Base-by-base conservation (phyloP, 1,284 basidiomycete genomes). In the Marasmius fiardii region DNA sequence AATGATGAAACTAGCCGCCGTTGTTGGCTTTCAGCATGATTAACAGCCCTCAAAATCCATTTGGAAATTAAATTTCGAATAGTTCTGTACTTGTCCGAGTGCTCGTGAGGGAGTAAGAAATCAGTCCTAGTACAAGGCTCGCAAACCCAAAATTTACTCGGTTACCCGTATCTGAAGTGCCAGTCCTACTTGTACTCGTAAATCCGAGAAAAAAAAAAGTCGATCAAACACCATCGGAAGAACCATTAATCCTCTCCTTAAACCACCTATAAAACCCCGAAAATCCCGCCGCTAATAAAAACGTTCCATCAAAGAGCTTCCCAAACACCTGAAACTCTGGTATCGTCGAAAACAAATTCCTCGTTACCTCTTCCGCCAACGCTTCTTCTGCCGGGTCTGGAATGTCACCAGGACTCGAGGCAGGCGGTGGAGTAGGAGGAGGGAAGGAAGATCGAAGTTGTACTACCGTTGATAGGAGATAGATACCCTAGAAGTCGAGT, bases 391-490 rank as follows among this genome's bases (percentile, higher is more conserved):
- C 49, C 10, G 61, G 47, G 10, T 31, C 28, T 31, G 28, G 28
- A 10, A 31, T 31, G 5, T 31, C 28, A 4, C 28, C 28, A 10
- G 28, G 28, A 31, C 5, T 31, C 28, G 5, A 10, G 10, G 28
- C 28, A 31, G 28, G 28, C 28, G 28, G 28, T 4, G 28, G 28
- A 31, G 28, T 31, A 0, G 77, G 73, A 0, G 83, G 84, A 3
- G 88, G 89, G 66, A 91, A 91, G 5, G 86, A 84, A 18, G 84
- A 83, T 43, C 89, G 85, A 41, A 92, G 74, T 67, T 92, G 89
- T 16, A 91, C 83, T 48, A 91, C 73, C 0, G 88, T 92, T 1
- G 88, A 85, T 23, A 92, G 79, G 37, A 91, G 78, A 64, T 91
- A 92, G 53, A 88, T 88, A 14, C 85, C 86, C 89, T 91, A 52